phyloP scores from a whole-genome alignment of 345 rosid species.

The Abelmoschus esculentus region DNA sequence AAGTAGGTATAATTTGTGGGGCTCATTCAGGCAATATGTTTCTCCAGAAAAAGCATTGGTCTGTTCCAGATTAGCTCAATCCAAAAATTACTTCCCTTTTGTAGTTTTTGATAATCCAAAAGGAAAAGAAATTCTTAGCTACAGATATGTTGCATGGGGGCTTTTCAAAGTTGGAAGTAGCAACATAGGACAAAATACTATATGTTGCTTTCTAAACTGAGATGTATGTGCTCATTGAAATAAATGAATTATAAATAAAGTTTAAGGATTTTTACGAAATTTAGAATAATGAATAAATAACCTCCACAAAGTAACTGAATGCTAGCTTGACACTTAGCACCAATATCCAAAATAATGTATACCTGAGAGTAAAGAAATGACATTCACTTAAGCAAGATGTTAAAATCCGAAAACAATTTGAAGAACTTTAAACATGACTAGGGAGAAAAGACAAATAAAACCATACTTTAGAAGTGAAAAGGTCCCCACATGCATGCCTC shows the following conservation, averaged over 20 bases:
- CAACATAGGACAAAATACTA: neutral
- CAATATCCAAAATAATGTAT: slow-evolving; percentile 54
- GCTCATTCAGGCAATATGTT: slow-evolving; percentile 3
- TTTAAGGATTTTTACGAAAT: neutral
- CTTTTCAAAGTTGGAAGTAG: neutral
- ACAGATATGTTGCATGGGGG: neutral
- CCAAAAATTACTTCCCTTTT: neutral
- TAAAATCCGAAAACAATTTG: neutral
- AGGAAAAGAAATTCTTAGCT: neutral
- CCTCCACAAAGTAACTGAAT: slow-evolving; percentile 56
- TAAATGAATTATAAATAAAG: neutral
- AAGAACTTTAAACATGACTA: neutral
- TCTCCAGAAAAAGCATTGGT: neutral
- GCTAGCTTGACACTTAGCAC: slow-evolving; percentile 43
- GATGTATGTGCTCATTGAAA: neutral
- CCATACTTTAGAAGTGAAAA: slow-evolving; percentile 79
- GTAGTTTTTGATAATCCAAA: neutral
- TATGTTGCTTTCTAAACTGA: neutral
- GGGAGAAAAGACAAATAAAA: neutral
- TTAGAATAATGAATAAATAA: slow-evolving; percentile 15
- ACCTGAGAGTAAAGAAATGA: slow-evolving; percentile 24
- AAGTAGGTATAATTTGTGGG: neutral
- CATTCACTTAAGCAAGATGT: slow-evolving; percentile 3
- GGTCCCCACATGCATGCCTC: slow-evolving; percentile 95
- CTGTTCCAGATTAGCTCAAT: neutral